A percentile compares a stretch with the other conserved stretches of the same genome.
Evolutionary conservation across 495 filamentous ascomycete genomes (phyloP).

Genomic region (Polyplosphaeria fusca): DNA sequence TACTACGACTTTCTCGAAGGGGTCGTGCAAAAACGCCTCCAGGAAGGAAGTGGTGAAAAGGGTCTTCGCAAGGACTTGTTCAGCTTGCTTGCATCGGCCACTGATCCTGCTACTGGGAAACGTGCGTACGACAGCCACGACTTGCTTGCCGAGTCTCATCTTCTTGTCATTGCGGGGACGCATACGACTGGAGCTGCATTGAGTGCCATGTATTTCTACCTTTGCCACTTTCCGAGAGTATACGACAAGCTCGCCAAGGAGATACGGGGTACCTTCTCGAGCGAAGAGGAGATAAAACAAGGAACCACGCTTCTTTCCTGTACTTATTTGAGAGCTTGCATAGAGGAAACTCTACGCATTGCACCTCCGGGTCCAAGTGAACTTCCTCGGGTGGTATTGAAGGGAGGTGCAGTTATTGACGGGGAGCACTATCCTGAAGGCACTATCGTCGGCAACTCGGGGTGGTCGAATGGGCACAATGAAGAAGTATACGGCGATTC

Average conservation of each 20-base stretch:
- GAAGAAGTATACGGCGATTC: background rate
- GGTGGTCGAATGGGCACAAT: background rate
- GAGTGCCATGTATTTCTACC: slow-evolving; percentile 58
- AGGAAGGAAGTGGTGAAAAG: slow-evolving; percentile 3
- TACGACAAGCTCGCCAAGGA: slow-evolving; percentile 48
- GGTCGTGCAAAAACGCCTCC: slow-evolving; percentile 11
- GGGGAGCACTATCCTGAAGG: slow-evolving; percentile 5
- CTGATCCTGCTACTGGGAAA: slow-evolving; percentile 32
- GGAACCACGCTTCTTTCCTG: slow-evolving; percentile 32
- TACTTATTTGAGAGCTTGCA: slow-evolving; percentile 4
- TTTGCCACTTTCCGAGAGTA: slow-evolving; percentile 48
- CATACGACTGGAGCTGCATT: slow-evolving; percentile 40
- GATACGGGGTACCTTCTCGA: slow-evolving; percentile 45
- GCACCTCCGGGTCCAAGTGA: slow-evolving; percentile 5
- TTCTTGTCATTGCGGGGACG: slow-evolving; percentile 36
- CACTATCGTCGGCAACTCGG: background rate
- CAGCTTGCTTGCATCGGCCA: slow-evolving; percentile 38
- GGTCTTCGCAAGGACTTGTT: slow-evolving; percentile 36
- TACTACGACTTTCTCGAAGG: slow-evolving; percentile 4
- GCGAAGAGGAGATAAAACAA: slow-evolving; percentile 32
- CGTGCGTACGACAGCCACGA: slow-evolving; percentile 16
- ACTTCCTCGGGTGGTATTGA: background rate
- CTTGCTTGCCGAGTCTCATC: slow-evolving; percentile 33
- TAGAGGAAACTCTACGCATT: slow-evolving; percentile 7
- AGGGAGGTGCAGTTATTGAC: background rate